Evolutionary conservation across 108 stramenopile species (phyloP).

Genomic region (Aureococcus anophagefferens): DNA sequence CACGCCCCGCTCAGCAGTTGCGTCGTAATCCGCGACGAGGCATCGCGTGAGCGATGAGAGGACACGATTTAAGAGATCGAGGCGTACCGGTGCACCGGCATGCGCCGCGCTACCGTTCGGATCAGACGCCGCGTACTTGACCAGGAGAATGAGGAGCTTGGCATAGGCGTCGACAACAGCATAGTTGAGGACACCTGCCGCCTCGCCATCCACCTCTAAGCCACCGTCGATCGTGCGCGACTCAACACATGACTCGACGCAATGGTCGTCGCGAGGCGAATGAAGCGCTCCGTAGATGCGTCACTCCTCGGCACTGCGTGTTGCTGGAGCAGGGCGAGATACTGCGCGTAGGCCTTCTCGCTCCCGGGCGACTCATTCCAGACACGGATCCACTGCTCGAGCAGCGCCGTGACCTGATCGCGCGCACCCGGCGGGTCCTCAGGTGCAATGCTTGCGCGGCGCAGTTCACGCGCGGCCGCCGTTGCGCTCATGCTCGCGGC

Average conservation of each 20-base stretch:
- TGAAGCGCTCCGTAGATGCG: conserved; percentile 84
- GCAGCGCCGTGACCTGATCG: conserved; percentile 72
- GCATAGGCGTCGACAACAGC: conserved; percentile 79
- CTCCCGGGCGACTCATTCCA: conserved; percentile 65
- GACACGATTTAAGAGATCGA: conserved; percentile 12
- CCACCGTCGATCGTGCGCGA: background rate
- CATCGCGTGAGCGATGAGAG: background rate
- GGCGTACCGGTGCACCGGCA: conserved; percentile 34
- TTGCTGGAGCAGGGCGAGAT: conserved; percentile 73
- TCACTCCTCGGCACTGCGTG: conserved; percentile 79
- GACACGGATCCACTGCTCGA: conserved; percentile 92
- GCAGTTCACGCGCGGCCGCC: no score
- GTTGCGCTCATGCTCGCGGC: background rate
- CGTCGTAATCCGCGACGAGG: background rate
- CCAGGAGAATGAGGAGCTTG: conserved; percentile 76
- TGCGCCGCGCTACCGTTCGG: conserved; percentile 40
- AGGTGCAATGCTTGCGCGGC: conserved; percentile 40
- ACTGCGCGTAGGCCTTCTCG: conserved; percentile 77
- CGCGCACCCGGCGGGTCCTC: conserved; percentile 66
- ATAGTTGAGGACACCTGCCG: conserved; percentile 54
- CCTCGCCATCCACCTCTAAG: background rate
- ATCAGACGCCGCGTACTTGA: conserved; percentile 57
- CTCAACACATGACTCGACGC: conserved; percentile 53
- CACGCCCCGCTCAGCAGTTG: background rate
- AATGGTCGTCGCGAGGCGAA: conserved; percentile 79